These are phyloP conservation scores for Domatiomyces catenatus DNA, from an alignment of 2,329 filamentous ascomycete genomes.

Conservation along the genomic window DNA sequence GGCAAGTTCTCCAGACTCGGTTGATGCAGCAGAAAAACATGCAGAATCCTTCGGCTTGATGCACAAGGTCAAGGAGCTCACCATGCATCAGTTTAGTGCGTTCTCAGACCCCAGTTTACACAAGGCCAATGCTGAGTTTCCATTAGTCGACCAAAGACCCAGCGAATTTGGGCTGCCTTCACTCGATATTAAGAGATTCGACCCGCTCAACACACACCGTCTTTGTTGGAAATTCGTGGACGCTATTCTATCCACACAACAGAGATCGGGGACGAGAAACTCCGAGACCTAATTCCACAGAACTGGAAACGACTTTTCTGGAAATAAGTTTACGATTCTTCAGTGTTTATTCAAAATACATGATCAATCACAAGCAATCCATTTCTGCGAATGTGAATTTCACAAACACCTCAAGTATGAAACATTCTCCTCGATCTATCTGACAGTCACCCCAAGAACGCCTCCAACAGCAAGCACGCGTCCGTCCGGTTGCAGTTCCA, in stretches of 20 bases:
- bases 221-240: constrained; percentile 8
- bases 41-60: constrained; percentile 1
- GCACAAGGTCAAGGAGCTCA: not conserved
- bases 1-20: not conserved
- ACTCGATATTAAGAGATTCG: constrained; percentile 4
- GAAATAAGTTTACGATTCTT: too few relatives aligned
- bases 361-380: too few relatives aligned
- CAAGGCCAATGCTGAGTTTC: not conserved
- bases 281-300: not conserved
- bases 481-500: not conserved
- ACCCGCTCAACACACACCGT: constrained; percentile 6
- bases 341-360: too few relatives aligned
- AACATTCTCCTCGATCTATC: too few relatives aligned
- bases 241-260: not conserved
- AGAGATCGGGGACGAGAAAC: not conserved
- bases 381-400: too few relatives aligned
- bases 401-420: too few relatives aligned
- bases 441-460: too few relatives aligned
- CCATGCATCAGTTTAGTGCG: not conserved
- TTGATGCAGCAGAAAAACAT: not conserved
- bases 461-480: too few relatives aligned
- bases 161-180: constrained; percentile 1
- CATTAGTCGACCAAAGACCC: not conserved
- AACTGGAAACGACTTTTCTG: too few relatives aligned
- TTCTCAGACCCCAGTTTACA: not conserved